Evolutionary conservation across 257 asterid species (phyloP), one percentile per base, ranked within the genome.

Genomic region (Gardenia jasminoides): DNA sequence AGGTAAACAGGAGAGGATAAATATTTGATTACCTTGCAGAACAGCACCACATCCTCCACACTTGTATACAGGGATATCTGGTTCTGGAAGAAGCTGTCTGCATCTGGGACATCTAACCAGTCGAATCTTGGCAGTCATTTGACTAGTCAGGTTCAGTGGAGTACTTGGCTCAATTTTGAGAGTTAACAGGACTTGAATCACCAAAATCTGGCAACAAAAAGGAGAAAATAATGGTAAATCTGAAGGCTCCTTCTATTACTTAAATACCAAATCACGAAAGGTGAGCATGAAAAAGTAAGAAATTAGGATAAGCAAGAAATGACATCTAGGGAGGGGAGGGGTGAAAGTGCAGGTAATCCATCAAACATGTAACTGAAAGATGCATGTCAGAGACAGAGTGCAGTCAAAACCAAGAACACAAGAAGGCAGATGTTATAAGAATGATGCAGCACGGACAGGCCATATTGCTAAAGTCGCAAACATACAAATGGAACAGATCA

Each of bases 41-140:
- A 84, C 64, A 46, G 92, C 86, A 81, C 87, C 92, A 85, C 98
- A 94, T 72, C 96, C 94, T 78, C 97, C 98, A 87, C 98, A 94
- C 79, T 78, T 59, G 86, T 94, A 92, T 77, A 94, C 70, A 13
- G 87, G 86, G 78, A 88, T 74, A 17, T 86, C 92, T 0, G 96
- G 89, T 82, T 92, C 98, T 10, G 83, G 82, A 41, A 94, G 97
- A 84, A 91, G 68, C 74, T 76, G n/a, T 46, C 75, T 86, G 84
- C 98, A 94, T 75, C 59, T 84, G 10, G 98, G 98, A 75, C 98
- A 94, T 86, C 79, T 90, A 80, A 94, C 98, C 8, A 88, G 43
- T 62, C 98, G 96, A 79, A 91, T 81, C 80, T 87, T 84, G 52
- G 84, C 31, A 74, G 58, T 88, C 64, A 43, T 84, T 86, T 87